These are phyloP conservation scores for Narthecium ossifragum DNA, from an alignment of 106 monocot species.

Conservation along the genomic window DNA sequence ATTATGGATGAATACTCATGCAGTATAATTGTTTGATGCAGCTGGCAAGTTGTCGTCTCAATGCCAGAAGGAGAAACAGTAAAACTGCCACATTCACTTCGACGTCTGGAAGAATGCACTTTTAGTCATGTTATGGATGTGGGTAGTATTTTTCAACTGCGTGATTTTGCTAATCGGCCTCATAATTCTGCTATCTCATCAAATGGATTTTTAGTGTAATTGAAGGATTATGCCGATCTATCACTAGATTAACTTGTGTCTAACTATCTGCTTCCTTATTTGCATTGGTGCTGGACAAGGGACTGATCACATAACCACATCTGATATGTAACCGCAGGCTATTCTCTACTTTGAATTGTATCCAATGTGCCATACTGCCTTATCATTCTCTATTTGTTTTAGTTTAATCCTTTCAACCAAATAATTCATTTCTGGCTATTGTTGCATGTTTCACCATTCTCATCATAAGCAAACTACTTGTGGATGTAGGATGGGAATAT, in stretches of 20 bases:
- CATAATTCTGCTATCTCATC: not conserved
- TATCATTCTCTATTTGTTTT: no score
- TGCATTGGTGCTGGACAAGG: no score
- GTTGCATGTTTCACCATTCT: slow-evolving; percentile 79
- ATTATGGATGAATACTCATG: no score
- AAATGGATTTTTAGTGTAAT: not conserved
- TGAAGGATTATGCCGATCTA: no score
- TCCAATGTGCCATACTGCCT: no score
- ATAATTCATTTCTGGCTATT: no score
- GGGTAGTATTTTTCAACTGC: not conserved
- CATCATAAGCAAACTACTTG: no score
- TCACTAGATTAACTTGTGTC: no score
- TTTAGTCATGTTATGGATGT: slow-evolving; percentile 24
- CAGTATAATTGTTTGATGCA: slow-evolving; percentile 26
- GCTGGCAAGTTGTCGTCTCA: slow-evolving; percentile 55
- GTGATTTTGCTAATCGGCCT: not conserved
- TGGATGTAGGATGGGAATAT: slow-evolving; percentile 33
- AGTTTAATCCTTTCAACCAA: no score
- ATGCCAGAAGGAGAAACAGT: slow-evolving; percentile 48
- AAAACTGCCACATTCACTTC: slow-evolving; percentile 55
- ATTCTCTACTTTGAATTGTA: no score
- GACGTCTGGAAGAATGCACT: slow-evolving; percentile 15
- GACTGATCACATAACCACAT: no score
- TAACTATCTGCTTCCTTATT: not conserved
- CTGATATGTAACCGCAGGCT: no score